Percentiles rank a stretch among this genome's conserved stretches.
Conservation (phyloP, 139 green algal species). For the Coccomyxa sp. region DNA sequence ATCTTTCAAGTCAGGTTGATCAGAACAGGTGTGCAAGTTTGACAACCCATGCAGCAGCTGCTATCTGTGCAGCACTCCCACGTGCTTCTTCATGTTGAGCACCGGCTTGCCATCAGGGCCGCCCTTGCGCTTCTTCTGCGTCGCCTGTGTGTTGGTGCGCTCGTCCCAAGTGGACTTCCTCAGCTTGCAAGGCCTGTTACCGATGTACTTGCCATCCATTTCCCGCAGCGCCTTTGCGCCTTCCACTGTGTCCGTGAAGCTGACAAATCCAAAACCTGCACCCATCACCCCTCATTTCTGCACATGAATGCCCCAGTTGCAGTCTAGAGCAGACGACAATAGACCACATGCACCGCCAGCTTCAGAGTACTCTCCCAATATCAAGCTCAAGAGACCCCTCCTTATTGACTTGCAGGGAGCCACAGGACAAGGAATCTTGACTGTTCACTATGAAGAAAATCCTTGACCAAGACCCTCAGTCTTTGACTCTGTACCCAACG, state of each 20-base stretch:
- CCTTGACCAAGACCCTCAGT: no score
- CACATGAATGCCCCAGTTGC: not conserved
- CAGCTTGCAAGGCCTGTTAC: slow-evolving; percentile 86
- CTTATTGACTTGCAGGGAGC: no score
- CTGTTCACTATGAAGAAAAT: no score
- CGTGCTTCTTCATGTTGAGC: not conserved
- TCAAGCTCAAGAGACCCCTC: no score
- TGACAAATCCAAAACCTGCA: slow-evolving; percentile 89
- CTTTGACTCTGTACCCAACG: no score
- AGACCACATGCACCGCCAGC: not conserved
- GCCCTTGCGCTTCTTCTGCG: slow-evolving; percentile 27
- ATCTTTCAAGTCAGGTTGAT: no score
- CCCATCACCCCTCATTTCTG: not conserved
- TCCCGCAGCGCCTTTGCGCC: slow-evolving; percentile 78
- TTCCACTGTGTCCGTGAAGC: slow-evolving; percentile 73
- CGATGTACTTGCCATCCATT: slow-evolving; percentile 88
- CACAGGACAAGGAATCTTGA: no score
- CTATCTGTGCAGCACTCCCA: not conserved
- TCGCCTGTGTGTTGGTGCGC: slow-evolving; percentile 26
- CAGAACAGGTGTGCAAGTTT: no score
- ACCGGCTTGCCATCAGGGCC: not conserved
- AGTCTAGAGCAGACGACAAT: not conserved
- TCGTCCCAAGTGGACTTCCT: slow-evolving; percentile 72
- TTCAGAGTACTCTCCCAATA: no score
- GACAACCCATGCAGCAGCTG: not conserved